Percentiles rank a stretch among this genome's conserved stretches.
These are phyloP conservation scores for Eucalyptus cladocalyx DNA, from an alignment of 345 rosid genomes.

Conservation along the genomic window DNA sequence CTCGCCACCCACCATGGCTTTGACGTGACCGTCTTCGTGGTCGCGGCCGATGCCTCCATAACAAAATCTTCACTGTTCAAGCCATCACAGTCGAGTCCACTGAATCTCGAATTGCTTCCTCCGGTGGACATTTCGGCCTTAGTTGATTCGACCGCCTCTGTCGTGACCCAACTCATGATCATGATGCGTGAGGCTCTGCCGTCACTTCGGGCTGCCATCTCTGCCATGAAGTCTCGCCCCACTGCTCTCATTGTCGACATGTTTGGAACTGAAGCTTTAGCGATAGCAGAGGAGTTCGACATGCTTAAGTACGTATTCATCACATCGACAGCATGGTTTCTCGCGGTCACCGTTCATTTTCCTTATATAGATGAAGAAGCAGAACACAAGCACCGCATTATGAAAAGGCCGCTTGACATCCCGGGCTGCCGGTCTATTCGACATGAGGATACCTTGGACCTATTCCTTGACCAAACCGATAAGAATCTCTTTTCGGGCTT, in stretches of 20 bases:
- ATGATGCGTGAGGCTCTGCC: constrained; percentile 29
- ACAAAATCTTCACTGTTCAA: constrained; percentile 6
- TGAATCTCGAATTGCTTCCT: constrained; percentile 24
- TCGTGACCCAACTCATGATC: constrained; percentile 10
- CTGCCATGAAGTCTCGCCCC: constrained; percentile 15
- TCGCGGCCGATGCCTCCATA: constrained; percentile 8
- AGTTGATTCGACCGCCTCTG: constrained; percentile 1
- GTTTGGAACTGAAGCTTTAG: constrained; percentile 39
- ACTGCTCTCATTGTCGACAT: constrained; percentile 33
- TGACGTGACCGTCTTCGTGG: constrained; percentile 24
- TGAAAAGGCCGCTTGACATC: constrained; percentile 8
- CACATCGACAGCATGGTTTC: constrained; percentile 49
- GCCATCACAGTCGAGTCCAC: not conserved
- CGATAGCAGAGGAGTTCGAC: constrained; percentile 26
- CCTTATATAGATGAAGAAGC: constrained; percentile 15
- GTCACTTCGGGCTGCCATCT: constrained; percentile 24
- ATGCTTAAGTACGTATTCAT: constrained; percentile 33
- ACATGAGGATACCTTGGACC: constrained; percentile 21
- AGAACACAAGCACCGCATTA: constrained; percentile 4
- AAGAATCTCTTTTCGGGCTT: not conserved
- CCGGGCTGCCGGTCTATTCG: constrained; percentile 48
- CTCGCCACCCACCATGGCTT: constrained; percentile 16
- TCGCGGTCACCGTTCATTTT: constrained; percentile 25
- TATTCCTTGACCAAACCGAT: constrained; percentile 2
- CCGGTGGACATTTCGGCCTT: constrained; percentile 10